phyloP scores from a whole-genome alignment of 352 stramenopile species.

The Globisporangium polare region DNA sequence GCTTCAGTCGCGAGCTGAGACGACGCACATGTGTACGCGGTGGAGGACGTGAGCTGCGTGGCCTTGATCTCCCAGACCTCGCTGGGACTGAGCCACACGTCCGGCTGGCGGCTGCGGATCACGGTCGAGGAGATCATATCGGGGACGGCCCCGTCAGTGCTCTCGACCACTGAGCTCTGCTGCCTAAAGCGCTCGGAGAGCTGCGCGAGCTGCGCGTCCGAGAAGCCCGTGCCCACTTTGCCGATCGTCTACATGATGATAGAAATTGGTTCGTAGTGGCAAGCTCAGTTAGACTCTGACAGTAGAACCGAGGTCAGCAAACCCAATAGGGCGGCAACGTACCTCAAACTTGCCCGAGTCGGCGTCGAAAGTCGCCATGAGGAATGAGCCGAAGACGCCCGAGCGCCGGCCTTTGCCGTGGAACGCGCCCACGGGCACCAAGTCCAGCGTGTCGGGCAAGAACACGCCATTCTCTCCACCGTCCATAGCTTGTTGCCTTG shows the following conservation, averaged over 20 bases:
- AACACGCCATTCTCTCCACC: constrained; percentile 42
- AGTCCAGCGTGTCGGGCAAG: constrained; percentile 91
- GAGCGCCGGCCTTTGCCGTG: constrained; percentile 94
- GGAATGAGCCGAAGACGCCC: constrained; percentile 96
- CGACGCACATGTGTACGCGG: constrained; percentile 92
- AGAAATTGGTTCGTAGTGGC: background rate
- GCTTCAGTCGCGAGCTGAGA: constrained; percentile 11
- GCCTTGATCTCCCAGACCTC: constrained; percentile 99
- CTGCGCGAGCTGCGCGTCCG: constrained; percentile 91
- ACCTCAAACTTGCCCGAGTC: constrained; percentile 94
- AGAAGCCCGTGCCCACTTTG: constrained; percentile 97
- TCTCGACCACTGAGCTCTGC: constrained; percentile 28
- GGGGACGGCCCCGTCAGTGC: constrained; percentile 47
- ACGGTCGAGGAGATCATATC: constrained; percentile 27
- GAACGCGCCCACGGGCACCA: constrained; percentile 98
- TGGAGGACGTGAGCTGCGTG: constrained; percentile 96
- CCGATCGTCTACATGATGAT: constrained; percentile 51
- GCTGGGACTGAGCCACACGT: constrained; percentile 92
- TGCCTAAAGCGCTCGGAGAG: constrained; percentile 49
- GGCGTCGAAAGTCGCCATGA: constrained; percentile 96
- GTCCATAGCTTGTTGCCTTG: background rate
- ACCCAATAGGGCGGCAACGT: background rate
- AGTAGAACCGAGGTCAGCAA: no score
- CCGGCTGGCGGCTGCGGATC: constrained; percentile 71
- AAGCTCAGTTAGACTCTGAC: background rate